These are phyloP conservation scores for Moesziomyces sp. DNA, from an alignment of 1,284 basidiomycete species.

Conservation along the genomic window DNA sequence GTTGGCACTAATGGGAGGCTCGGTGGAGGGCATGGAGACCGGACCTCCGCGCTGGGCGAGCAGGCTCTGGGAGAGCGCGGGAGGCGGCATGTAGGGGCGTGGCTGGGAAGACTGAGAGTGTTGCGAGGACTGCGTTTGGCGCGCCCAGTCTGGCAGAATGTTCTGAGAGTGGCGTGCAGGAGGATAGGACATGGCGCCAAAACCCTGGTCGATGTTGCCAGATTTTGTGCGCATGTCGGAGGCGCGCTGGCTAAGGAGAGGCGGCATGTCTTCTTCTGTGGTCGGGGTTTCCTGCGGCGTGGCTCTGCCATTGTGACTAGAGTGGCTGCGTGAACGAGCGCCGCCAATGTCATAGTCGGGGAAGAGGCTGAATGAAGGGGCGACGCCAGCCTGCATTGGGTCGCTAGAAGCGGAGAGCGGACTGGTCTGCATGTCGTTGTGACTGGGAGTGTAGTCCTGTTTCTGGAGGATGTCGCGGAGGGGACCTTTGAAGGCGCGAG, in stretches of 20 bases:
- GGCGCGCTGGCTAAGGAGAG: constrained; percentile 12
- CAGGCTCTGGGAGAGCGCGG: constrained; percentile 37
- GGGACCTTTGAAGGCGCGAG: constrained; percentile 54
- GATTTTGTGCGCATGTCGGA: constrained; percentile 39
- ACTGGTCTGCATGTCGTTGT: constrained; percentile 39
- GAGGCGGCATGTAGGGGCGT: constrained; percentile 39
- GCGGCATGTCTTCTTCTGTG: constrained; percentile 20
- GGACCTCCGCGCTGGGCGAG: constrained; percentile 37
- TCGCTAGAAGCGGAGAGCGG: constrained; percentile 33
- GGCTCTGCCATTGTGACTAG: constrained; percentile 8
- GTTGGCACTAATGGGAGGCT: constrained; percentile 12
- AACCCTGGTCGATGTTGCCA: constrained; percentile 46
- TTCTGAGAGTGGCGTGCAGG: constrained; percentile 43
- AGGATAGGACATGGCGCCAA: constrained; percentile 35
- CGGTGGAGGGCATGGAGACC: constrained; percentile 37
- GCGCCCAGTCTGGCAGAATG: constrained; percentile 45
- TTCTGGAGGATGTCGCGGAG: constrained; percentile 53
- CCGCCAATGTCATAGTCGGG: constrained; percentile 36
- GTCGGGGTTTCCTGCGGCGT: constrained; percentile 4
- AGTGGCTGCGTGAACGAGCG: constrained; percentile 13
- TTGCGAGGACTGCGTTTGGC: constrained; percentile 36
- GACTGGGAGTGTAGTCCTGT: constrained; percentile 28
- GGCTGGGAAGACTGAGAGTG: constrained; percentile 11
- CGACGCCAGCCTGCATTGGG: constrained; percentile 45
- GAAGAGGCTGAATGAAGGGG: constrained; percentile 37